phyloP scores from a whole-genome alignment of 2,329 filamentous ascomycete genomes.

The Didymella pinodella region DNA sequence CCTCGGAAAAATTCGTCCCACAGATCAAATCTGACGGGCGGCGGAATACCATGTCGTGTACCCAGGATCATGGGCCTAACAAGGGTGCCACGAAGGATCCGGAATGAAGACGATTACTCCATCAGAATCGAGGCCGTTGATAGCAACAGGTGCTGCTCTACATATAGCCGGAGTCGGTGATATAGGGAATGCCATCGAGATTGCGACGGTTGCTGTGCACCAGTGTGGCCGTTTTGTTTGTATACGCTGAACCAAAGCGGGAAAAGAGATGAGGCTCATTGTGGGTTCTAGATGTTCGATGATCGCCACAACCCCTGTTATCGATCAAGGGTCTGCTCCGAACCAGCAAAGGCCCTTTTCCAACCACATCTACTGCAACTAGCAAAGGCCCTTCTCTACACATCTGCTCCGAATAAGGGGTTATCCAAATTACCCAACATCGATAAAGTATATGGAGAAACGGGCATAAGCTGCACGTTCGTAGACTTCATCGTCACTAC shows the following conservation, averaged over 20 bases:
- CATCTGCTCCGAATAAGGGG: background rate
- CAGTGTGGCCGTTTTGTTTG: conserved; percentile 6
- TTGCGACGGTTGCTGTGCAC: conserved; percentile 17
- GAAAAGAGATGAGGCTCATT: background rate
- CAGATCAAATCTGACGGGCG: background rate
- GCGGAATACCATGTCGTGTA: conserved; percentile 9
- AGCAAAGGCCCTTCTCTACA: background rate
- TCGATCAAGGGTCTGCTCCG: background rate
- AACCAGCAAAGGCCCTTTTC: background rate
- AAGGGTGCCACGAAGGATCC: conserved; percentile 20
- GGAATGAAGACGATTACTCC: conserved; percentile 19
- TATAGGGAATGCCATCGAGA: conserved; percentile 18
- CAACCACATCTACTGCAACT: background rate
- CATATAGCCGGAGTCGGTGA: conserved; percentile 11
- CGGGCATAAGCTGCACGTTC: background rate
- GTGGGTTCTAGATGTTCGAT: background rate
- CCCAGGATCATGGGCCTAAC: conserved; percentile 17
- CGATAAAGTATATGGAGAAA: conserved; percentile 4
- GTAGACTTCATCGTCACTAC: conserved; percentile 1
- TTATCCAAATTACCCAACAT: background rate
- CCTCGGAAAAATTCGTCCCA: conserved; percentile 9
- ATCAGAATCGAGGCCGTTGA: conserved; percentile 9
- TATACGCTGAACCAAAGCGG: background rate
- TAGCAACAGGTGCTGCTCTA: conserved; percentile 11
- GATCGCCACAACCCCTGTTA: background rate